Evolutionary conservation across 2,329 filamentous ascomycete species (phyloP), one percentile per base, ranked within the genome.

Genomic region (Pseudonectria foliicola): DNA sequence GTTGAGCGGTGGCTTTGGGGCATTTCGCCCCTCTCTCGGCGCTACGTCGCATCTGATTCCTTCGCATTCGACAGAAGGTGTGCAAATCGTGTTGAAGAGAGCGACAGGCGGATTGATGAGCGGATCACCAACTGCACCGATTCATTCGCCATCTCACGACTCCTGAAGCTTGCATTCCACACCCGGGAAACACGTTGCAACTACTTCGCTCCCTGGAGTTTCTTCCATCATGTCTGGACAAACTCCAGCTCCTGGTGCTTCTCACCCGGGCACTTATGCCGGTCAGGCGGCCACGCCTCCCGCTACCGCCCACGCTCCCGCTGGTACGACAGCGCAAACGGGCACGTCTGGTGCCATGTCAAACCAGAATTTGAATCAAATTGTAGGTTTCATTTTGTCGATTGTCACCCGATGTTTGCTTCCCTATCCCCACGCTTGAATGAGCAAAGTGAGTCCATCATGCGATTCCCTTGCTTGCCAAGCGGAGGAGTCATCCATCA

Each of bases 361-460:
- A 3, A 87, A 90, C 44, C 86, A 93, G 53, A 94, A 95, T 55
- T 63, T 95, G 2, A 96, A 96, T 53, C 88, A 95, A 50, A 96
- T 96, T 62, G 90, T 95, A 73, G 75, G 89, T 67, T 21, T 10
- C 70, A 29, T 33, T 24, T 34, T 29, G 3, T 23, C 31, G 18
- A 13, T 35, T 29, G n/a, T 43, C 8, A 37, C 39, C 18, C 24
- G 27, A 33, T 16, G 32, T 34, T 43, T n/a, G 12, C 16, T 6
- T 28, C 21, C 27, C 21, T 23, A 8, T 36, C 14, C 13, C 27
- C 18, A 13, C 14, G 23, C 24, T 34, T 18, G 27, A 18, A 30
- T 30, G 28, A 18, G 28, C n/a, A n/a, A 14, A 21, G 18, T 5
- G 18, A 21, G 18, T 21, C 5, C 8, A 21, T 21, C 18, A 8